phyloP scores from a whole-genome alignment of 148 eudicot species.

The Linanthus parryae region DNA sequence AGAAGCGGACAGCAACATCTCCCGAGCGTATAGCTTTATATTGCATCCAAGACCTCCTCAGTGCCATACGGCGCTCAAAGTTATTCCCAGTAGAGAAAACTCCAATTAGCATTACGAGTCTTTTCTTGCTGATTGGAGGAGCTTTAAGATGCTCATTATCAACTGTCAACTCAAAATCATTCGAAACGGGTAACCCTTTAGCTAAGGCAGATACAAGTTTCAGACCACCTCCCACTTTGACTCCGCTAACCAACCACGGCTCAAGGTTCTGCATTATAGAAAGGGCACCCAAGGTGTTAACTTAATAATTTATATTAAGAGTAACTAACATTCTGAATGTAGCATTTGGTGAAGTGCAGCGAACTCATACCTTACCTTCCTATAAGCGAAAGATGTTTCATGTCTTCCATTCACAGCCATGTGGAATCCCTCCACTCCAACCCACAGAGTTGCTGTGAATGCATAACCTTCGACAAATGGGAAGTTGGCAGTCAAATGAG shows the following conservation, averaged over 20 bases:
- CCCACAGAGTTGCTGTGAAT: conserved; percentile 80
- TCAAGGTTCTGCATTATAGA: conserved; percentile 68
- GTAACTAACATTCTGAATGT: not conserved
- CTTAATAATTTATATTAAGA: not conserved
- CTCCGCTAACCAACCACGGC: conserved; percentile 80
- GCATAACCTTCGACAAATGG: conserved; percentile 74
- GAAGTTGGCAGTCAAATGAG: conserved; percentile 41
- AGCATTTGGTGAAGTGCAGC: not conserved
- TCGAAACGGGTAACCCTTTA: conserved; percentile 72
- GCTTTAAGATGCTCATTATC: conserved; percentile 63
- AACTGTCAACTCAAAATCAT: conserved; percentile 49
- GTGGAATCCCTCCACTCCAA: conserved; percentile 86
- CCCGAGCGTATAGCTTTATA: conserved; percentile 81
- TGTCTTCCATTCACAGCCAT: conserved; percentile 96
- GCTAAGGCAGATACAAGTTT: conserved; percentile 58
- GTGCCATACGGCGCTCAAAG: conserved; percentile 91
- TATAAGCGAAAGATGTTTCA: conserved; percentile 77
- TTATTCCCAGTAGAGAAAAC: conserved; percentile 90
- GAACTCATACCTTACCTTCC: conserved; percentile 48
- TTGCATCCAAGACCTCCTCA: conserved; percentile 97
- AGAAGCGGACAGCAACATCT: conserved; percentile 75
- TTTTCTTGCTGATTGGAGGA: conserved; percentile 38
- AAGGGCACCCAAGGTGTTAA: conserved; percentile 2
- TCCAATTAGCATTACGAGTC: conserved; percentile 57
- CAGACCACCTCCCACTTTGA: conserved; percentile 64